Evolutionary conservation across 768 basidiomycete genomes (phyloP).

Genomic region (Leccinum subtestaceum): DNA sequence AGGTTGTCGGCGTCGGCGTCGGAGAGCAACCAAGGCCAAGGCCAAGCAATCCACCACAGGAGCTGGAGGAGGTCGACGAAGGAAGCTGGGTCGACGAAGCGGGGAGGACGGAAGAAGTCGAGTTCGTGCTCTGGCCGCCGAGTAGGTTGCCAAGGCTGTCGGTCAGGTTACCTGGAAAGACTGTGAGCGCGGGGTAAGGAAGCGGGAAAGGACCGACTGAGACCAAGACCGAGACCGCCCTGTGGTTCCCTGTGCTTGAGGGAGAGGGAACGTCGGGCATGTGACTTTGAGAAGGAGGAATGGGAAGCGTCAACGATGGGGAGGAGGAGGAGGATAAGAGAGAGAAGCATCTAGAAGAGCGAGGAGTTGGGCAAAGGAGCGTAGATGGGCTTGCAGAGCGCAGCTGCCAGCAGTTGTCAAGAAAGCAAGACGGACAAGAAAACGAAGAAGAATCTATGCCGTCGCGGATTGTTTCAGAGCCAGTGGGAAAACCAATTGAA

Average conservation of each 20-base stretch:
- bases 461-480: not conserved
- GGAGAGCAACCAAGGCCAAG: slow-evolving; percentile 19
- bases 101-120: slow-evolving; percentile 14
- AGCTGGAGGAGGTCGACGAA: not conserved
- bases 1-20: slow-evolving; percentile 1
- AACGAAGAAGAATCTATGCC: not conserved
- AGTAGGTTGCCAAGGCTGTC: not conserved
- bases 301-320: slow-evolving; percentile 36
- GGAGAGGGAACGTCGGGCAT: slow-evolving; percentile 28
- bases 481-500: not conserved
- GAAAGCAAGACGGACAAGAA: not conserved
- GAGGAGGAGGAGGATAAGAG: slow-evolving; percentile 29
- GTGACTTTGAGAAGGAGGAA: slow-evolving; percentile 36
- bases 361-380: slow-evolving; percentile 36
- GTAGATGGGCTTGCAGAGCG: slow-evolving; percentile 28
- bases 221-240: slow-evolving; percentile 8
- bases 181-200: not conserved
- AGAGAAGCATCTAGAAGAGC: slow-evolving; percentile 26
- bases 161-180: not conserved
- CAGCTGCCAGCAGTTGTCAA: not conserved
- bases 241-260: slow-evolving; percentile 24
- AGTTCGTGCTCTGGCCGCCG: not conserved
- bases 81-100: slow-evolving; percentile 9
- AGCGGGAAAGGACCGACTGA: slow-evolving; percentile 9
- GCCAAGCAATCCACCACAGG: slow-evolving; percentile 22